Evolutionary conservation across 345 rosid species (phyloP), one percentile per base, ranked within the genome.

Genomic region (Sisymbrium irio): DNA sequence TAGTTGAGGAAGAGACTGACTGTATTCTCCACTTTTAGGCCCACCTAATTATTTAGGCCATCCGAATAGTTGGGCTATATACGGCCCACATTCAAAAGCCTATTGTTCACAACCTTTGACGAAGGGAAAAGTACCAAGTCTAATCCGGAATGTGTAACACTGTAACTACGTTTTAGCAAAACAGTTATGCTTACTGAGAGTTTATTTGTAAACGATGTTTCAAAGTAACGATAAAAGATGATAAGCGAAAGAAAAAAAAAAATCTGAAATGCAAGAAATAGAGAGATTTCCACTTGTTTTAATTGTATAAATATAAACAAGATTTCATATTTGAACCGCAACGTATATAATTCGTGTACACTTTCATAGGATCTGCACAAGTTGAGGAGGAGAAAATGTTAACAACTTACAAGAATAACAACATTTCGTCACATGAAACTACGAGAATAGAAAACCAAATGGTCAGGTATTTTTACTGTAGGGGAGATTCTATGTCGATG

Each of bases 401-500:
- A 53, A 28, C 6, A 63, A 55, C 40, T 64, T 64, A 45, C 33
- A 73, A 7, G 47, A 54, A 62, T 5, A n/a, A 11, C 53, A 64
- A n/a, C 9, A 22, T 41, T 32, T 63, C 37, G 41, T 62, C 13
- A 61, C 70, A 33, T 17, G 65, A 65, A 39, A 65, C 13, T 22
- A n/a, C n/a, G n/a, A 65, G 28, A 27, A 4, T 8, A 22, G 72
- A 47, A 57, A 40, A 66, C 13, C 37, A 67, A 19, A 46, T 36
- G 51, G 55, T 72, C 36, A 59, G 0, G 61, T n/a, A n/a, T 39
- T 30, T 49, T 51, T 50, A 51, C 37, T 49, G 68, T 18, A 2
- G 46, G 30, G 30, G 51, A 67, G 68, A 59, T 41, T 62, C 17
- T 36, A 20, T 62, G 75, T 39, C 55, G 75, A 47, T 55, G 75